Evolutionary conservation across 2,329 filamentous ascomycete genomes (phyloP), one percentile per base, ranked within the genome.

Genomic region (Fusarium domesticum): DNA sequence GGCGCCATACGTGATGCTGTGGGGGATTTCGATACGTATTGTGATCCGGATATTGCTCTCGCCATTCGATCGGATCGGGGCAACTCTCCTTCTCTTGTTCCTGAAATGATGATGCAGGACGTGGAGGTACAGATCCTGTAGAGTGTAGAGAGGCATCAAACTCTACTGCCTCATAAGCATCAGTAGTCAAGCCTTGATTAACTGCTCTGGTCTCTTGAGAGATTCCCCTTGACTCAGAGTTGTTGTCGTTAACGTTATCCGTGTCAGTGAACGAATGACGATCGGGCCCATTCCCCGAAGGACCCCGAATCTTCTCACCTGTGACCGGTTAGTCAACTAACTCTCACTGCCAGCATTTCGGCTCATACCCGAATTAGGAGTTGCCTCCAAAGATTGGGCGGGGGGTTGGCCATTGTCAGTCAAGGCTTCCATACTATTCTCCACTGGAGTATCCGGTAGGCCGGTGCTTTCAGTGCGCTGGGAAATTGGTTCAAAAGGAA

Each of bases 401-500:
- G 23, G 4, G 10, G 10, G 4, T 28, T 28, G 10, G 14, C 14
- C 4, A 28, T 4, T 28, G 23, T 12, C 14, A 12, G 8, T 28
- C 23, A 10, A 8, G 8, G 14, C 14, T 4, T 10, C 8, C 23
- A 28, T 11, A 10, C 14, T 28, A 3, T 20, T 19, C 8, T 15
- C 10, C 14, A 23, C 31, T 40, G 38, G 8, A 6, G 12, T 30
- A 23, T 31, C 6, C n/a, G 65, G 58, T 6, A 50, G 59, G 12
- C 35, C 48, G 23, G 58, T 48, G 25, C 50, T 51, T 12, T 51
- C 55, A n/a, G 48, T 45, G 37, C 62, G 56, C 25, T 56, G 52
- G 5, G 59, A 62, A 25, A 63, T 60, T 4, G 69, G 68, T 6
- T 61, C 64, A 8, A 68, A 42, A 14, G 66, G 58, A 15, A 54